These are phyloP conservation scores for Mortierella polycephala DNA, from an alignment of 371 early-diverging fungal genomes.

Conservation along the genomic window DNA sequence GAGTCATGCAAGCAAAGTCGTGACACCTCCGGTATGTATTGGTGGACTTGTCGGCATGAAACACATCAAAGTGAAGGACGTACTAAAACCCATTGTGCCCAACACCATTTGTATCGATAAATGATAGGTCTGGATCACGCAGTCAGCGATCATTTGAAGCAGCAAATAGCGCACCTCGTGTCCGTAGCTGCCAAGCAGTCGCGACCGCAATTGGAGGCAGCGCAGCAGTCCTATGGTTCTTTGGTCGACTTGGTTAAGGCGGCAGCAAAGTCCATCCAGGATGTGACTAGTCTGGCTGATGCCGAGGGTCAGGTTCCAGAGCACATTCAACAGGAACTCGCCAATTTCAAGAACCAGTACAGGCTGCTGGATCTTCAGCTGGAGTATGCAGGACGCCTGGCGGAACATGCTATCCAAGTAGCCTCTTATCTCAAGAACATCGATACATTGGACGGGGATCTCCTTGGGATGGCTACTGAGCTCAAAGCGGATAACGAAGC, in stretches of 20 bases:
- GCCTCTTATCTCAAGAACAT: constrained; percentile 31
- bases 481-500: constrained; percentile 38
- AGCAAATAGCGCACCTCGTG: constrained; percentile 25
- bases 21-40: constrained; percentile 37
- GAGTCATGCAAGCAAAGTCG: constrained; percentile 20
- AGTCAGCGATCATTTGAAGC: constrained; percentile 25
- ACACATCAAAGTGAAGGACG: too few species aligned
- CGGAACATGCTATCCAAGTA: constrained; percentile 26
- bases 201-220: constrained; percentile 14
- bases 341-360: constrained; percentile 32
- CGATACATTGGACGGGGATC: constrained; percentile 18
- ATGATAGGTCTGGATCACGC: constrained; percentile 26
- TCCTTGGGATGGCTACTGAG: constrained; percentile 21
- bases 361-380: constrained; percentile 24
- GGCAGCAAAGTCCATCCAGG: not conserved
- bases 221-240: constrained; percentile 13
- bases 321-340: constrained; percentile 23
- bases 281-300: not conserved
- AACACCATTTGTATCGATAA: too few species aligned
- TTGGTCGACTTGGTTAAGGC: constrained; percentile 13
- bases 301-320: constrained; percentile 5
- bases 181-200: constrained; percentile 27
- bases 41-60: not conserved
- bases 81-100: too few species aligned
- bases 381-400: constrained; percentile 16